phyloP scores from a whole-genome alignment of 768 basidiomycete genomes.

The Clitopilus passeckerianus region DNA sequence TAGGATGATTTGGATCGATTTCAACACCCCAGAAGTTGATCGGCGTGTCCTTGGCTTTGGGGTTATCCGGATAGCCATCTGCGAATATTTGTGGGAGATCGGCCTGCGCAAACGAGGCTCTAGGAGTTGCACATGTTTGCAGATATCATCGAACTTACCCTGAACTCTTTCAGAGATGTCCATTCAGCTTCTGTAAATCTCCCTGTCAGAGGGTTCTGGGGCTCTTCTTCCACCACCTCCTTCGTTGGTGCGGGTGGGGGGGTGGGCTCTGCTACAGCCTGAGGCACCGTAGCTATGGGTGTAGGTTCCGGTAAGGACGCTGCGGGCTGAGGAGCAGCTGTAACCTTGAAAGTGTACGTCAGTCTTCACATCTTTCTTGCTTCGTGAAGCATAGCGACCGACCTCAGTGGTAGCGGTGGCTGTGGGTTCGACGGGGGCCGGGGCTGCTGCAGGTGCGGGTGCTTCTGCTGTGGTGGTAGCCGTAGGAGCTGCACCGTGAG shows the following conservation, averaged over 20 bases:
- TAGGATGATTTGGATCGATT: conserved; percentile 53
- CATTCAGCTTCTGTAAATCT: conserved; percentile 72
- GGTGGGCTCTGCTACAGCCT: conserved; percentile 5
- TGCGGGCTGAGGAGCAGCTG: background rate
- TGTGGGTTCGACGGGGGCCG: conserved; percentile 1
- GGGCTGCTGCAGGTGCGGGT: conserved; percentile 3
- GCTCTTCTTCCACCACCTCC: conserved; percentile 14
- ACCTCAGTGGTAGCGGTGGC: conserved; percentile 2
- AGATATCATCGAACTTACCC: conserved; percentile 37
- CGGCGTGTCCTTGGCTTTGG: conserved; percentile 42
- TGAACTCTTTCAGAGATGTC: conserved; percentile 61
- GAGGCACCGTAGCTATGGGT: conserved; percentile 4
- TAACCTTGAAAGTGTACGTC: background rate
- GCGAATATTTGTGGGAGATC: conserved; percentile 49
- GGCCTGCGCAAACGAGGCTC: conserved; percentile 16
- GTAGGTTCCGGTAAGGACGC: background rate
- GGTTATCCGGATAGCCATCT: conserved; percentile 57
- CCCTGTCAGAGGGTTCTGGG: conserved; percentile 62
- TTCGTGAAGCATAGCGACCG: background rate
- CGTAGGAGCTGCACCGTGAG: conserved; percentile 8
- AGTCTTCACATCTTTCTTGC: background rate
- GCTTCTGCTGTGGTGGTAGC: conserved; percentile 3
- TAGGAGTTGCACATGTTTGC: background rate
- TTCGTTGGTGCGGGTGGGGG: conserved; percentile 8
- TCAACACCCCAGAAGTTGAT: conserved; percentile 69